phyloP scores from a whole-genome alignment of 257 asterid genomes.

The Forsythia viridissima region DNA sequence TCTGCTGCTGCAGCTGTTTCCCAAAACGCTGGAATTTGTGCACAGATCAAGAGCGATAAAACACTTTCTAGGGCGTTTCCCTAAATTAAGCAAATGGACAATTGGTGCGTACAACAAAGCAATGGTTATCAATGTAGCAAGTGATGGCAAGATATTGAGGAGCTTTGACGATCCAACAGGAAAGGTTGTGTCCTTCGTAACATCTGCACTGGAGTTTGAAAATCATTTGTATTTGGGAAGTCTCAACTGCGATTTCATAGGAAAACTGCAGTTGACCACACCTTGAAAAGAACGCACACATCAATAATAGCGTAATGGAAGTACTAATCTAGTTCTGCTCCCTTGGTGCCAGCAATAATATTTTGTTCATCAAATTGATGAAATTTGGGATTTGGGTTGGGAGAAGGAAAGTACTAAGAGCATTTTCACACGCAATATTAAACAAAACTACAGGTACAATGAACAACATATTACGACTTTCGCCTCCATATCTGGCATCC shows the following conservation, averaged over 20 bases:
- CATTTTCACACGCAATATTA: too few species aligned
- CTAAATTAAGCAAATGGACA: constrained; percentile 17
- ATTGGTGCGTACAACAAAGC: constrained; percentile 30
- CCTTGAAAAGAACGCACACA: not conserved
- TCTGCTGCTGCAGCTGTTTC: constrained; percentile 29
- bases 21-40: constrained; percentile 33
- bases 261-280: constrained; percentile 43
- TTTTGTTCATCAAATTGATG: not conserved
- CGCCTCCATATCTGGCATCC: too few species aligned
- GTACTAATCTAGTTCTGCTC: not conserved
- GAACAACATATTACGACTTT: too few species aligned
- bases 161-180: constrained; percentile 69
- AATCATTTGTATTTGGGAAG: constrained; percentile 64
- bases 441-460: too few species aligned
- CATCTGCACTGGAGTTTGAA: constrained; percentile 70
- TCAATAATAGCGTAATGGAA: not conserved
- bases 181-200: constrained; percentile 54
- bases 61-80: constrained; percentile 29
- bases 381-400: not conserved
- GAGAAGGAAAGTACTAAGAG: not conserved
- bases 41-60: constrained; percentile 37
- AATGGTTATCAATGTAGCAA: constrained; percentile 56
- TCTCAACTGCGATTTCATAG: constrained; percentile 56
- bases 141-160: constrained; percentile 51
- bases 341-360: not conserved